phyloP scores from a whole-genome alignment of 1,139 yeast species.

The Taphrina sp. region DNA sequence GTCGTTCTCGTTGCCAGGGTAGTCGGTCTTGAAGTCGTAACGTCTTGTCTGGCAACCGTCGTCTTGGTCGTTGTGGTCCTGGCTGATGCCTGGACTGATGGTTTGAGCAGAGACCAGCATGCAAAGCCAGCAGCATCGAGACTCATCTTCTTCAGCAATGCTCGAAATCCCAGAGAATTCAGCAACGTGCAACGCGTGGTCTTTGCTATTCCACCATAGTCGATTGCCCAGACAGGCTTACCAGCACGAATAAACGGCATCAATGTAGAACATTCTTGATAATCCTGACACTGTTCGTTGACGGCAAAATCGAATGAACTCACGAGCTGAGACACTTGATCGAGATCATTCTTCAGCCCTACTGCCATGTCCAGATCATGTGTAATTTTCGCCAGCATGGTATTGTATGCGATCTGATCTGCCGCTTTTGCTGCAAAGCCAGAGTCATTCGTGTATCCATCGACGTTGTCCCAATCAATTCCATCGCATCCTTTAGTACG shows the following conservation, averaged over 20 bases:
- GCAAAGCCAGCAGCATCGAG: constrained; percentile 9
- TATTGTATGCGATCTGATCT: constrained; percentile 35
- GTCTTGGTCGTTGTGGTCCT: too few relatives aligned
- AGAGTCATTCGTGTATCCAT: constrained; percentile 38
- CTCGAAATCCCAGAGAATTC: constrained; percentile 4
- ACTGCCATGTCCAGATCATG: constrained; percentile 37
- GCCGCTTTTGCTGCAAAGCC: constrained; percentile 35
- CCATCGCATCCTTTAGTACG: constrained; percentile 38
- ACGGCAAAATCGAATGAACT: constrained; percentile 38
- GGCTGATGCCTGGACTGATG: too few relatives aligned
- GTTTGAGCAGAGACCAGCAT: too few relatives aligned
- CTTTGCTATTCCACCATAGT: constrained; percentile 6
- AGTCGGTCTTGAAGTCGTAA: too few relatives aligned
- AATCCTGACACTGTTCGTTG: constrained; percentile 38
- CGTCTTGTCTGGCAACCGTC: too few relatives aligned
- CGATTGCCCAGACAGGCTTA: constrained; percentile 15
- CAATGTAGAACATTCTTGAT: constrained; percentile 35
- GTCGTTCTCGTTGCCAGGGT: too few relatives aligned
- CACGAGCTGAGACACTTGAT: constrained; percentile 35
- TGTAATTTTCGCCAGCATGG: constrained; percentile 36
- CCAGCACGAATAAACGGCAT: constrained; percentile 10
- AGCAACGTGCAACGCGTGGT: constrained; percentile 3
- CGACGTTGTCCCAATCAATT: constrained; percentile 39
- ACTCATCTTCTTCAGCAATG: constrained; percentile 1
- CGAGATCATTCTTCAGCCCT: constrained; percentile 38